These are phyloP conservation scores for Cercospora brassicicola DNA, from an alignment of 2,329 filamentous ascomycete species.

Conservation along the genomic window DNA sequence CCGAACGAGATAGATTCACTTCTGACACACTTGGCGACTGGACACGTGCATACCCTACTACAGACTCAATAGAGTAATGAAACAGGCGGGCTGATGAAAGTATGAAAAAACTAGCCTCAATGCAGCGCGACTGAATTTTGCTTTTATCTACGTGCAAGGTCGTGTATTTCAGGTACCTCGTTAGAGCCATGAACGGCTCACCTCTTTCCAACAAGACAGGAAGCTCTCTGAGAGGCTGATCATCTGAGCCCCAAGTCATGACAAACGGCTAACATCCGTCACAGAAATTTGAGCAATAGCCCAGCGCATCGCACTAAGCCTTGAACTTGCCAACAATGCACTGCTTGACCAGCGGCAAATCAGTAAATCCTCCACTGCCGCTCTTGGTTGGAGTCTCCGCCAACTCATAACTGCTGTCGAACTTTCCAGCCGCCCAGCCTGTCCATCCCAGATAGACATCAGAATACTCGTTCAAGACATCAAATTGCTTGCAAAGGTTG, in stretches of 20 bases:
- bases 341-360: constrained; percentile 32
- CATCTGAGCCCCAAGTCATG: background rate
- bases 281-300: background rate
- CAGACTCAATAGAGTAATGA: background rate
- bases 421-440: constrained; percentile 39
- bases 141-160: background rate
- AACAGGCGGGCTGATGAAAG: background rate
- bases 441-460: constrained; percentile 40
- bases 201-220: background rate
- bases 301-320: background rate
- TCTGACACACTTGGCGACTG: background rate
- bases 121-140: background rate
- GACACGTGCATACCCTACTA: background rate
- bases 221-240: background rate
- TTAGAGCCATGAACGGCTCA: background rate
- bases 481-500: constrained; percentile 39
- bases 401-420: constrained; percentile 34
- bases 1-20: background rate
- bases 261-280: background rate
- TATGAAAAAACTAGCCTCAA: background rate
- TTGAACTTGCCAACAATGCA: constrained; percentile 36
- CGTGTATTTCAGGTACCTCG: background rate
- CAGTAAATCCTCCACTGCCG: constrained; percentile 28
- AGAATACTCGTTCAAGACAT: constrained; percentile 33
- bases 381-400: constrained; percentile 32